These are phyloP conservation scores for Schoenoplectus triqueter DNA, from an alignment of 202 grass and related monocot genomes.

Conservation along the genomic window DNA sequence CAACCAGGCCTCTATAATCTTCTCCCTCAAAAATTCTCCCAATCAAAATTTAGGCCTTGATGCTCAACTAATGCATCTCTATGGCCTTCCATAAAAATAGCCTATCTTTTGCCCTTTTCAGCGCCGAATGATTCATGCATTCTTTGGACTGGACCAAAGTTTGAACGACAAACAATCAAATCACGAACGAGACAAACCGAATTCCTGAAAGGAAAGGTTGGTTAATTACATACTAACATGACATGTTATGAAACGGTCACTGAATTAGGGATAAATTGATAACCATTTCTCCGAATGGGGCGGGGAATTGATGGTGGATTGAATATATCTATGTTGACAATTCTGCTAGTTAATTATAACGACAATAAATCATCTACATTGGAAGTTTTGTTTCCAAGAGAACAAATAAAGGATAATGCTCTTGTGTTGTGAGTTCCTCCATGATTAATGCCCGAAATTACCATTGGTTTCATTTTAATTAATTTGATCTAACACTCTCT, in stretches of 20 bases:
- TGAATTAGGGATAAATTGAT: background rate
- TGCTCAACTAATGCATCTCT: background rate
- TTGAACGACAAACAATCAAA: constrained; percentile 22
- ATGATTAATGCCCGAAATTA: background rate
- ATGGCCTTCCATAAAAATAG: background rate
- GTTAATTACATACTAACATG: background rate
- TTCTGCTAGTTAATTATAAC: background rate
- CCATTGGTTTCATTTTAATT: background rate
- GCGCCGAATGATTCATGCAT: background rate
- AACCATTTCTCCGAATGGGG: background rate
- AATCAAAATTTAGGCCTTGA: background rate
- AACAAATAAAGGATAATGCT: background rate
- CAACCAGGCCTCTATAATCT: background rate
- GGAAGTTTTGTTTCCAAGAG: background rate
- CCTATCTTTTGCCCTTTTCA: background rate
- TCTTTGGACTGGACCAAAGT: background rate
- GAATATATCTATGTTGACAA: background rate
- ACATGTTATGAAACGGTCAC: background rate
- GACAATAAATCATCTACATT: background rate
- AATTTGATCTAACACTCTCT: background rate
- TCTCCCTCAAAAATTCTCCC: too few relatives aligned
- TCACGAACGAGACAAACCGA: constrained; percentile 23
- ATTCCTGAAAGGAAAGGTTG: constrained; percentile 4
- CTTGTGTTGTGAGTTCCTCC: background rate
- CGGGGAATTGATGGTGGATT: constrained; percentile 8